Percentiles rank a stretch among this genome's conserved stretches.
Conservation (phyloP, 345 rosid genomes). For the Eucalyptus lansdowneana region DNA sequence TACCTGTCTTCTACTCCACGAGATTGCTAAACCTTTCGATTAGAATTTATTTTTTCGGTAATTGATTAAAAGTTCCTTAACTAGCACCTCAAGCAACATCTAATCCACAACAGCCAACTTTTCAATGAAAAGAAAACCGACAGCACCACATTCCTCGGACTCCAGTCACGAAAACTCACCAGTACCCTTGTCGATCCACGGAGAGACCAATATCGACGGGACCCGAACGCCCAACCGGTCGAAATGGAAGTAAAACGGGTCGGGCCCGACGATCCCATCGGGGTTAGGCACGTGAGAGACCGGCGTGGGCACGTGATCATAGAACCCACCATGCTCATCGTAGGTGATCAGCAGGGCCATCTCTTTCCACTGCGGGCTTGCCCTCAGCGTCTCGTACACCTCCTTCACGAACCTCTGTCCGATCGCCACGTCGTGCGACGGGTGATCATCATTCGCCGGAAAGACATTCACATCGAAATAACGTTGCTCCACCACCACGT, state of each 20-base stretch:
- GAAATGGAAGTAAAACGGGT: slow-evolving; percentile 84
- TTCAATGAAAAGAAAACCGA: not conserved
- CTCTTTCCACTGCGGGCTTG: slow-evolving; percentile 97
- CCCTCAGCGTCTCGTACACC: slow-evolving; percentile 79
- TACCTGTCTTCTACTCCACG: not conserved
- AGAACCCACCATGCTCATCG: slow-evolving; percentile 96
- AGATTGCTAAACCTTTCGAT: not conserved
- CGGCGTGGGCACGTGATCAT: slow-evolving; percentile 96
- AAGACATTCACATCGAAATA: slow-evolving; percentile 52
- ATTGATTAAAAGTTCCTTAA: not conserved
- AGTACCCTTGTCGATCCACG: slow-evolving; percentile 91
- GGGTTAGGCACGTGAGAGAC: slow-evolving; percentile 73
- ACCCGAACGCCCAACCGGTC: slow-evolving; percentile 90
- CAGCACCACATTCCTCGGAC: not conserved
- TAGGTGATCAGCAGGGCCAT: slow-evolving; percentile 85
- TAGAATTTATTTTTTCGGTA: not conserved
- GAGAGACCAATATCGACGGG: slow-evolving; percentile 72
- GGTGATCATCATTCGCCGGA: slow-evolving; percentile 96
- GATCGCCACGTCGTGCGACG: slow-evolving; percentile 81
- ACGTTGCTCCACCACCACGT: slow-evolving; percentile 81
- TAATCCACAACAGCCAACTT: not conserved
- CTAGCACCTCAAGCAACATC: not conserved
- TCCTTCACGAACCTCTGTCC: slow-evolving; percentile 95
- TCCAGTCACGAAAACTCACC: slow-evolving; percentile 30
- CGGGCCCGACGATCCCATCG: slow-evolving; percentile 86